Evolutionary conservation across 2,329 filamentous ascomycete genomes (phyloP), one percentile per base, ranked within the genome.

Genomic region (Didymosphaeria variabile): DNA sequence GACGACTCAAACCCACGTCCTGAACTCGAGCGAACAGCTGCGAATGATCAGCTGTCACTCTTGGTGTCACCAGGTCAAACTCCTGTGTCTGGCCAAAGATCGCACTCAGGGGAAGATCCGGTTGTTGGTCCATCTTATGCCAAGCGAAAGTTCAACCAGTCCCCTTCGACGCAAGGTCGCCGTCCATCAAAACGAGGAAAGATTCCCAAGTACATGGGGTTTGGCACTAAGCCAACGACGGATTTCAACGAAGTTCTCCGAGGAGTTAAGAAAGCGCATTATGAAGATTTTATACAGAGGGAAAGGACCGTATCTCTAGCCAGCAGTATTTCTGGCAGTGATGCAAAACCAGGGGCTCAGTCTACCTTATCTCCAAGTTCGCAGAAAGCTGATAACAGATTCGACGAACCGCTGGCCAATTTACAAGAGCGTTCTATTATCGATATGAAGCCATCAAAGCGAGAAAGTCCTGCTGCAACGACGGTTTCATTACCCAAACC

Each of bases 81-180:
- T 23, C 45, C 45, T n/a, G 23, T 34, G 12, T 32, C 44, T 50
- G 23, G 50, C 34, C 46, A 45, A 10, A 40, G 23, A 23, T 5
- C 26, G 9, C 50, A 13, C 3, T 19, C 38, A 47, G 40, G 5
- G 17, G 12, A 7, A 7, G 19, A 38, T 34, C 8, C 47, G 34
- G 21, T 19, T 1, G 31, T 29, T 45, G 52, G 19, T 2, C 38
- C 23, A 29, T 10, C 32, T 19, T 50, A 62, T 13, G 44, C 36
- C 12, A 77, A 77, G 55, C 70, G 74, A 13, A 75, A 74, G 26
- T 55, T 68, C 0, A 59, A 60, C 3, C 42, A 52, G 15, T 72
- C 70, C 6, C 69, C 72, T 10, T 58, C 62, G 0, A 71, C 64
- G 23, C 62, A 59, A 6, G 60, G 46, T 13, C 66, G 42, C 40